Conservation (phyloP, 1,284 basidiomycete species). For the Irpex sp. region DNA sequence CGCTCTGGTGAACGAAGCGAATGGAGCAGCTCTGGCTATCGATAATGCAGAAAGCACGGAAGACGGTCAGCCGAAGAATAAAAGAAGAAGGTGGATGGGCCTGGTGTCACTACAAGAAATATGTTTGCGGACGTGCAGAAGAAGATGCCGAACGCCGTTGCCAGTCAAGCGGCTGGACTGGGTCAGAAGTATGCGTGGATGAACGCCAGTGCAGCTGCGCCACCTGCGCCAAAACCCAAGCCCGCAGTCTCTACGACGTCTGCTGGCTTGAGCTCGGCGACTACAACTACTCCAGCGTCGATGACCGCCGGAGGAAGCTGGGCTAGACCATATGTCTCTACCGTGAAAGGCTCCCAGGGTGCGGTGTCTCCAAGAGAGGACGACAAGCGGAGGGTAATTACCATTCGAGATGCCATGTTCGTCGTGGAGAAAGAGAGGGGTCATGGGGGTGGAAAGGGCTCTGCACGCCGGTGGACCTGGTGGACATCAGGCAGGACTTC, state of each 20-base stretch:
- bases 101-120: conserved; percentile 78
- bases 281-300: conserved; percentile 31
- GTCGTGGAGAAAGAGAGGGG: conserved; percentile 74
- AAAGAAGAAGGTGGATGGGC: conserved; percentile 76
- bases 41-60: conserved; percentile 36
- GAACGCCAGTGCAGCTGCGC: conserved; percentile 49
- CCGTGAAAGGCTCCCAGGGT: conserved; percentile 33
- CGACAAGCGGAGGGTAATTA: conserved; percentile 50
- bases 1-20: conserved; percentile 53
- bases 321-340: conserved; percentile 66
- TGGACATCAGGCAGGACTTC: not conserved
- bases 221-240: conserved; percentile 47
- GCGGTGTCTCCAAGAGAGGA: conserved; percentile 47
- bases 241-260: conserved; percentile 28
- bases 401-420: conserved; percentile 75
- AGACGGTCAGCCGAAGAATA: conserved; percentile 66
- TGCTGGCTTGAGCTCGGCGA: conserved; percentile 27
- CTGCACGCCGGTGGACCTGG: conserved; percentile 66
- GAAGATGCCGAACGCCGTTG: conserved; percentile 85
- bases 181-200: conserved; percentile 82
- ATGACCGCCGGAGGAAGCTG: conserved; percentile 35
- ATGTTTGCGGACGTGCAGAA: conserved; percentile 87
- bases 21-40: conserved; percentile 29
- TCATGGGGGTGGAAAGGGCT: conserved; percentile 72
- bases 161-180: conserved; percentile 81